Evolutionary conservation across 345 rosid species (phyloP), one percentile per base, ranked within the genome.

Genomic region (Citrus trifoliata): DNA sequence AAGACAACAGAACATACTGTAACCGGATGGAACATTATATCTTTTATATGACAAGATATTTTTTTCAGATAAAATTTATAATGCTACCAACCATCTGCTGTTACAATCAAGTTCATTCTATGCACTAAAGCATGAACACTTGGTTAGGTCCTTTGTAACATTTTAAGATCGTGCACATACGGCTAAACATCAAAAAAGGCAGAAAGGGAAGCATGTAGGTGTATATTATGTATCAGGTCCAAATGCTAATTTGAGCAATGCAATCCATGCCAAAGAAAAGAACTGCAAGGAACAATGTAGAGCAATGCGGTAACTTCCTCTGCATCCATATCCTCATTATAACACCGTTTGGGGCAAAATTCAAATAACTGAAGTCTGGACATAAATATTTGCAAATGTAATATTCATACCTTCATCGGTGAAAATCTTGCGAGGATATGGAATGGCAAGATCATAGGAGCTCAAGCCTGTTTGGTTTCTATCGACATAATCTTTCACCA

Each of bases 381-480:
- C 65, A 73, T 73, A 37, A 51, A 56, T 32, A 73, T 24, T 42
- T 6, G 32, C 10, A 61, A n/a, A 73, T 12, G 27, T 32, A 24
- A 35, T 79, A 68, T 79, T 21, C 86, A 58, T 90, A 93, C 97
- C 98, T 91, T 91, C 89, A 88, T 89, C 91, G 78, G 75, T 83
- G 81, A 92, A 95, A 28, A 91, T 86, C 86, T 87, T 93, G 81
- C 95, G 93, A 27, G 98, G 98, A 86, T 95, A 93, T 67, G 98
- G 98, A 82, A 90, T 76, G 5, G 95, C 98, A 76, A 95, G 92
- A 86, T 95, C 88, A 73, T 92, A 93, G 24, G 92, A 78, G 78
- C 89, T 82, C 56, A 85, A 66, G 64, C 53, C 84, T 76, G 86
- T 74, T 83, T 81, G 93, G 76, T 90, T 91, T 76, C 80, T 83